phyloP scores from a whole-genome alignment of 2,329 filamentous ascomycete species.

The Pezicula radicicola region DNA sequence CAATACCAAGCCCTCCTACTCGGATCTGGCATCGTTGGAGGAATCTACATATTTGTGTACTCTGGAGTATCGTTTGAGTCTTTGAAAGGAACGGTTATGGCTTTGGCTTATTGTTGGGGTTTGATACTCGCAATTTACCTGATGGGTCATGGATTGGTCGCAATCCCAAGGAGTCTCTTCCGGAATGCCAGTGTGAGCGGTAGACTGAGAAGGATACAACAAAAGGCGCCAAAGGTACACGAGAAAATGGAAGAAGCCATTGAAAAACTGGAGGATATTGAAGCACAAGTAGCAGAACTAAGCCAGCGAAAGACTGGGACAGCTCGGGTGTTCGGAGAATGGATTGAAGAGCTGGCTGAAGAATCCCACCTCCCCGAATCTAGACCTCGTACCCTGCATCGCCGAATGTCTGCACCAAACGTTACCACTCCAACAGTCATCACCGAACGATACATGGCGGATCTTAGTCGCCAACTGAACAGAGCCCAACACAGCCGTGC shows the following conservation, averaged over 20 bases:
- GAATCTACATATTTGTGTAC: constrained; percentile 79
- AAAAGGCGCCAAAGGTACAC: constrained; percentile 75
- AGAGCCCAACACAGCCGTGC: constrained; percentile 80
- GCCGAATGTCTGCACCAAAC: constrained; percentile 38
- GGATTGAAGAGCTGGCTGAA: constrained; percentile 93
- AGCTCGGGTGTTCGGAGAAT: constrained; percentile 75
- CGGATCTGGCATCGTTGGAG: constrained; percentile 63
- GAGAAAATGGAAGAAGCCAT: constrained; percentile 87
- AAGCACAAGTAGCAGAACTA: constrained; percentile 76
- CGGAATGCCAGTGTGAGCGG: constrained; percentile 75
- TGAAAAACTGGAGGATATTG: constrained; percentile 74
- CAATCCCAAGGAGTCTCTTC: constrained; percentile 79
- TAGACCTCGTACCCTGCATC: constrained; percentile 39
- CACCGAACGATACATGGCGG: constrained; percentile 89
- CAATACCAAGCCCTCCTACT: constrained; percentile 84
- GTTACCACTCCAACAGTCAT: constrained; percentile 72
- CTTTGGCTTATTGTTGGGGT: constrained; percentile 91
- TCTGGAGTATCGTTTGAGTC: constrained; percentile 70
- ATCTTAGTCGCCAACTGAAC: constrained; percentile 78
- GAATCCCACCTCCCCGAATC: constrained; percentile 67
- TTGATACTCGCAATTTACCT: constrained; percentile 89
- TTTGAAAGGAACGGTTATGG: constrained; percentile 86
- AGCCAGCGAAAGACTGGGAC: constrained; percentile 77
- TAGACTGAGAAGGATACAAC: constrained; percentile 72
- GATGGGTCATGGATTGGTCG: constrained; percentile 95